phyloP scores from a whole-genome alignment of 495 filamentous ascomycete genomes.

The Bombardia bombarda region DNA sequence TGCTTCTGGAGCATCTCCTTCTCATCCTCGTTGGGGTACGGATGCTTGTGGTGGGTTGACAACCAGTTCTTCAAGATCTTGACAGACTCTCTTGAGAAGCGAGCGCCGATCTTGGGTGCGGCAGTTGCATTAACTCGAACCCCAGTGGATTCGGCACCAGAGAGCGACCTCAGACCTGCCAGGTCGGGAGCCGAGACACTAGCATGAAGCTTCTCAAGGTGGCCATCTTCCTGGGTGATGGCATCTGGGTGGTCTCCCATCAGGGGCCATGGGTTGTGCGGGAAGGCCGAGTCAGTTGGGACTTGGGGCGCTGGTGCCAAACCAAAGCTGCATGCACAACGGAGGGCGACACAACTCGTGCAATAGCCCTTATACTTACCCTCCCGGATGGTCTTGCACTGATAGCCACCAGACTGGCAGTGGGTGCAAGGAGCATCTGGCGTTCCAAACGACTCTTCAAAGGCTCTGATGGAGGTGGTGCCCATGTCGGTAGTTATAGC shows the following conservation, averaged over 20 bases:
- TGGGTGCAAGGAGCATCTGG: constrained; percentile 56
- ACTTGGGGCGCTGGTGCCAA: constrained; percentile 10
- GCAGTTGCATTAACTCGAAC: constrained; percentile 25
- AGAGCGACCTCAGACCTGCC: constrained; percentile 1
- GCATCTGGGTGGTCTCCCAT: constrained; percentile 37
- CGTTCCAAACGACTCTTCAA: constrained; percentile 30
- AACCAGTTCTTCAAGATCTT: constrained; percentile 75
- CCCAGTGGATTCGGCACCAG: constrained; percentile 23
- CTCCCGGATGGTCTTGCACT: constrained; percentile 67
- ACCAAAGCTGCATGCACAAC: constrained; percentile 63
- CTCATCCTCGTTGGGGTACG: constrained; percentile 75
- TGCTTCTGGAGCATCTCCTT: constrained; percentile 63
- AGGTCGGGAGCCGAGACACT: constrained; percentile 36
- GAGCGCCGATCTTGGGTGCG: constrained; percentile 42
- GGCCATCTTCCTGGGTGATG: constrained; percentile 40
- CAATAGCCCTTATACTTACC: constrained; percentile 62
- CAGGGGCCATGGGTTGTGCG: constrained; percentile 35
- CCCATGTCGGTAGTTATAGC: neutral
- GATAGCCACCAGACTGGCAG: constrained; percentile 57
- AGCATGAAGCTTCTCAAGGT: constrained; percentile 27
- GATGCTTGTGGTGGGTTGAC: constrained; percentile 61
- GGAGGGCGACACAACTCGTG: constrained; percentile 71
- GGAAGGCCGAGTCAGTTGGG: constrained; percentile 27
- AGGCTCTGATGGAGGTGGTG: constrained; percentile 11
- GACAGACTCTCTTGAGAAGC: constrained; percentile 65